These are phyloP conservation scores for Entamoeba moshkovskii DNA, from an alignment of 208 protist species.

Conservation along the genomic window DNA sequence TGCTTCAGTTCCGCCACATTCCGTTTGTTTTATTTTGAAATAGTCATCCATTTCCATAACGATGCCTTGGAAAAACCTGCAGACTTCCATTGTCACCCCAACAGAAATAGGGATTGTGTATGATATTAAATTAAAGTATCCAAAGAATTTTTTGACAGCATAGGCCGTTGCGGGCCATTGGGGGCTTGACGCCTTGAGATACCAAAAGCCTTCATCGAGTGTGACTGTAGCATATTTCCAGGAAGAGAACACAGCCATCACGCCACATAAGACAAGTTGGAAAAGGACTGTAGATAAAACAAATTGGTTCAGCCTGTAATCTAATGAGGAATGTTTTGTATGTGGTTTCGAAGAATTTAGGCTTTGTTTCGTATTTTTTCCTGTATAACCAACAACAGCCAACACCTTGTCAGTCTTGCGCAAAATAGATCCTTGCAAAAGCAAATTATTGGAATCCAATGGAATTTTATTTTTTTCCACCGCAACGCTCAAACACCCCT, in stretches of 20 bases:
- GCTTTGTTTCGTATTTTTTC: constrained; percentile 23
- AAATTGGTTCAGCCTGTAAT: constrained; percentile 12
- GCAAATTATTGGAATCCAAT: background rate
- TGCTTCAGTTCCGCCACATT: background rate
- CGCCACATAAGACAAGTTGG: background rate
- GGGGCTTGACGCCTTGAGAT: background rate
- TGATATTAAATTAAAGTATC: constrained; percentile 15
- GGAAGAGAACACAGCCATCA: background rate
- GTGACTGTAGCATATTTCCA: background rate
- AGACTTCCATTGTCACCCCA: constrained; percentile 11
- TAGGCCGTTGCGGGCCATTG: background rate
- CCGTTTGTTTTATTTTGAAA: background rate
- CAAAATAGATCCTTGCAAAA: background rate
- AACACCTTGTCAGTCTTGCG: background rate
- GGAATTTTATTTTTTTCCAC: background rate
- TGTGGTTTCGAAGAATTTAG: constrained; percentile 11
- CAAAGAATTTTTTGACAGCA: background rate
- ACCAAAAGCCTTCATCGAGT: background rate
- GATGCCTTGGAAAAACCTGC: background rate
- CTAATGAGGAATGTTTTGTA: constrained; percentile 14
- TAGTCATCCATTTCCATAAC: constrained; percentile 7
- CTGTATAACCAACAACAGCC: constrained; percentile 23
- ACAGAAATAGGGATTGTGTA: constrained; percentile 23
- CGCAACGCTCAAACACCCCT: background rate
- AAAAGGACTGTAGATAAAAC: background rate